These are phyloP conservation scores for Yamadazyma friedrichii DNA, from an alignment of 1,139 yeast species.

Conservation along the genomic window DNA sequence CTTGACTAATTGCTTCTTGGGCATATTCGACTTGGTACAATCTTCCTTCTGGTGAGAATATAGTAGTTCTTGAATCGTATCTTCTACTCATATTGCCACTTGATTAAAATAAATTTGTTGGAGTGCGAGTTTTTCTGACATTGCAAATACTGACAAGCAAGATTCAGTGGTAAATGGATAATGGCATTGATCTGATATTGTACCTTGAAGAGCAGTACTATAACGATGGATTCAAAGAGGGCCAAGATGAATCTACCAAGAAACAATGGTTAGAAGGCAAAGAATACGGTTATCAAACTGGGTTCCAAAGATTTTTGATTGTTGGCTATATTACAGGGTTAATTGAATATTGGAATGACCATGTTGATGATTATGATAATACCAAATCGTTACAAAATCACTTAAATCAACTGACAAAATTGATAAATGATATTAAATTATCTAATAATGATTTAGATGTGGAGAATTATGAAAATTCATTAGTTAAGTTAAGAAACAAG, in stretches of 20 bases:
- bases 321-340: conserved; percentile 66
- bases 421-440: conserved; percentile 24
- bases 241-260: conserved; percentile 42
- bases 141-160: no score
- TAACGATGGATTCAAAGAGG: conserved; percentile 59
- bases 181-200: conserved; percentile 45
- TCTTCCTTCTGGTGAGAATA: conserved; percentile 98
- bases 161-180: conserved; percentile 3
- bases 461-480: conserved; percentile 41
- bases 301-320: conserved; percentile 64
- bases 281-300: conserved; percentile 77
- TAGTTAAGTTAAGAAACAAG: conserved; percentile 52
- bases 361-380: conserved; percentile 17
- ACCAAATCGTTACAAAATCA: conserved; percentile 25
- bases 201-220: conserved; percentile 58
- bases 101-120: background rate
- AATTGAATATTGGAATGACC: conserved; percentile 34
- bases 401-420: conserved; percentile 25
- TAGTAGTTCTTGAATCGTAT: conserved; percentile 95
- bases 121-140: conserved; percentile 1
- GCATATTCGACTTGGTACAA: conserved; percentile 96
- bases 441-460: conserved; percentile 50
- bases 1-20: conserved; percentile 94
- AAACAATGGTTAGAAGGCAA: conserved; percentile 63
- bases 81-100: conserved; percentile 45